phyloP scores from a whole-genome alignment of 176 grass and related monocot species.

The Melocanna baccifera region DNA sequence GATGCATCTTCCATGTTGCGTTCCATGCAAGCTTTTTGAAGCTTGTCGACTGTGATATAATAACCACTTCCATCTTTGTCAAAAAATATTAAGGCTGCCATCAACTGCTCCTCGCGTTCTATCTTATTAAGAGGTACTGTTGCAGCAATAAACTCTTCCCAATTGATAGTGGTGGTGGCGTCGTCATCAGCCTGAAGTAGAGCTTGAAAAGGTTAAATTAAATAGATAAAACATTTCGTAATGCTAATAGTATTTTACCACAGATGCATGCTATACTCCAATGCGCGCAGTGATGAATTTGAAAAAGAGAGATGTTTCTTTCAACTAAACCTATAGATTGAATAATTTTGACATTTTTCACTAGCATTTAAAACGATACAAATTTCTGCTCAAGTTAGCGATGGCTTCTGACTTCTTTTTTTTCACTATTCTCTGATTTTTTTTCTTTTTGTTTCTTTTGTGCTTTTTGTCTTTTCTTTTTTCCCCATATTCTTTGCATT shows the following conservation, averaged over 20 bases:
- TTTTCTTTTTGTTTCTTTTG: too few relatives aligned
- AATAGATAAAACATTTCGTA: not conserved
- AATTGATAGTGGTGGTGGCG: slow-evolving; percentile 41
- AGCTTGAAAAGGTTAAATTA: not conserved
- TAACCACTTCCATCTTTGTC: slow-evolving; percentile 63
- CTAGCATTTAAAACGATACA: not conserved
- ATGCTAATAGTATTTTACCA: not conserved
- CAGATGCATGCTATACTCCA: not conserved
- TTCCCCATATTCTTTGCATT: too few relatives aligned
- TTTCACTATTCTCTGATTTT: too few relatives aligned
- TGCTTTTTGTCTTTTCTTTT: too few relatives aligned
- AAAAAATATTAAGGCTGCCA: slow-evolving; percentile 64
- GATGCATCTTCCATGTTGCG: slow-evolving; percentile 37
- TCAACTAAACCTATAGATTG: not conserved
- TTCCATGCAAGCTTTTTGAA: slow-evolving; percentile 51
- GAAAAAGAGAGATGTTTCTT: not conserved
- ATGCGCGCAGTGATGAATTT: not conserved
- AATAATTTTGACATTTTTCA: not conserved
- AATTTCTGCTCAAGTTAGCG: too few relatives aligned
- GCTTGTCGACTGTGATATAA: slow-evolving; percentile 58
- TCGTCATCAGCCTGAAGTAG: slow-evolving; percentile 55
- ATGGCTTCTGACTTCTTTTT: too few relatives aligned
- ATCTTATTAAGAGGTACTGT: slow-evolving; percentile 56
- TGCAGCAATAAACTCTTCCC: slow-evolving; percentile 69
- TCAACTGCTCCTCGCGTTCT: slow-evolving; percentile 58